Evolutionary conservation across 2,329 filamentous ascomycete species (phyloP).

Genomic region (Hymenoscyphus occultus): DNA sequence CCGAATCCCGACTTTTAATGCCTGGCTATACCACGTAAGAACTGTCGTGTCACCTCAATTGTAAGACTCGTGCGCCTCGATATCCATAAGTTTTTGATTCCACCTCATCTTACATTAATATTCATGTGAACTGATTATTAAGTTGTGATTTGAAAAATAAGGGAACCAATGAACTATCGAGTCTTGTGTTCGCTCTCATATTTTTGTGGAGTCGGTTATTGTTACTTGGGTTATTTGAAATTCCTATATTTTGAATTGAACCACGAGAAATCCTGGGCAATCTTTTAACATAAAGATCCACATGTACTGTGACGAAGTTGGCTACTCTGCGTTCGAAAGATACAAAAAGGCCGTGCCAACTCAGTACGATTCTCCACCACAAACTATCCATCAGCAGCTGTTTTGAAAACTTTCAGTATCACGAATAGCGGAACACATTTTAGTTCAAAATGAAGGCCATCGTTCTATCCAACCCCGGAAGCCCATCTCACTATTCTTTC

Average conservation of each 20-base stretch:
- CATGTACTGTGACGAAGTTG: too few relatives aligned
- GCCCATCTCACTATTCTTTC: slow-evolving; percentile 13
- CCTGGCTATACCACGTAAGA: not conserved
- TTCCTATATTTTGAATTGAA: not conserved
- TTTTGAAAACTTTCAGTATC: too few relatives aligned
- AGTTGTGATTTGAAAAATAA: not conserved
- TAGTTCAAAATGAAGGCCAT: slow-evolving; percentile 13
- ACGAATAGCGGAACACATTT: slow-evolving; percentile 12
- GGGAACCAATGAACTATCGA: not conserved
- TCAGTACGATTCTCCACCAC: too few relatives aligned
- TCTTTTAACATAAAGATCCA: too few relatives aligned
- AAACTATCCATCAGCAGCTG: too few relatives aligned
- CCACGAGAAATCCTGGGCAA: too few relatives aligned
- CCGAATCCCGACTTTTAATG: not conserved
- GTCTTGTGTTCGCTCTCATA: not conserved
- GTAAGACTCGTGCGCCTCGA: not conserved
- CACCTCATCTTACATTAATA: not conserved
- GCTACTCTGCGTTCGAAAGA: too few relatives aligned
- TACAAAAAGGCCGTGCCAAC: too few relatives aligned
- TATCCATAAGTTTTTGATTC: not conserved
- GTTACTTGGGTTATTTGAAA: not conserved
- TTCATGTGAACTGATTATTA: not conserved
- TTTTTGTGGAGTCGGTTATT: not conserved
- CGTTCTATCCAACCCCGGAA: slow-evolving; percentile 15
- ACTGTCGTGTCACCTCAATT: not conserved